A percentile compares a stretch with the other conserved stretches of the same genome.
Conservation (phyloP, 1,284 basidiomycete genomes). For the Pseudozyma sp. region DNA sequence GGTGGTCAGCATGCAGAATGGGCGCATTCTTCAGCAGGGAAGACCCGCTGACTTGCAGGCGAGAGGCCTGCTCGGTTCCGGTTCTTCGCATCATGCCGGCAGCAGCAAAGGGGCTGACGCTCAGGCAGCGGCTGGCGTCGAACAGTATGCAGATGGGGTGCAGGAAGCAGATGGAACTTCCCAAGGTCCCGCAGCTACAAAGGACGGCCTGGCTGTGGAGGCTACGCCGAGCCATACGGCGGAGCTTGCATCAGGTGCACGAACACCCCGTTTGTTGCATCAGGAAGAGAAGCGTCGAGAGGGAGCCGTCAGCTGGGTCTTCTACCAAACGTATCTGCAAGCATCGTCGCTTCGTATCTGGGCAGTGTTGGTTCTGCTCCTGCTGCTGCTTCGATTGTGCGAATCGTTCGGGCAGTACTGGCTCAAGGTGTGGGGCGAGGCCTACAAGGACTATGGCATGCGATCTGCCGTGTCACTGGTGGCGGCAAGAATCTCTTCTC, state of each 20-base stretch:
- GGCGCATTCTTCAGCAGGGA: constrained; percentile 34
- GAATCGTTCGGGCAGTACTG: constrained; percentile 55
- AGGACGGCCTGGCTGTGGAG: not conserved
- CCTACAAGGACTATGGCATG: constrained; percentile 22
- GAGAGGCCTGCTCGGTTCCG: constrained; percentile 3
- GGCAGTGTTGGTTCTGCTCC: constrained; percentile 29
- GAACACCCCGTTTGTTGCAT: constrained; percentile 47
- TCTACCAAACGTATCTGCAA: constrained; percentile 49
- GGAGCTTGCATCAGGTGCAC: constrained; percentile 27
- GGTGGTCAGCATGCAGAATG: constrained; percentile 57
- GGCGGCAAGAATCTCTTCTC: not conserved
- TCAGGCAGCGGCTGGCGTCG: not conserved
- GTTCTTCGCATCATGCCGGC: not conserved
- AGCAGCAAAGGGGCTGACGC: not conserved
- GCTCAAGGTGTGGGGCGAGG: constrained; percentile 63
- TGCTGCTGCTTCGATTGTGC: constrained; percentile 33
- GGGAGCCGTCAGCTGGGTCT: constrained; percentile 49
- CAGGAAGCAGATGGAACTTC: not conserved
- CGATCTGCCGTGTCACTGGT: not conserved
- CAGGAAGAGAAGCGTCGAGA: constrained; percentile 52
- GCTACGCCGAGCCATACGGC: constrained; percentile 2
- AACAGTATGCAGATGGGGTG: too few relatives aligned
- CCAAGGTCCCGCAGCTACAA: not conserved
- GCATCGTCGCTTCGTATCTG: constrained; percentile 41
- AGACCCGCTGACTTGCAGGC: constrained; percentile 18